Evolutionary conservation across 1,139 yeast species (phyloP), one percentile per base, ranked within the genome.

Genomic region (Suhomyces kunorum): DNA sequence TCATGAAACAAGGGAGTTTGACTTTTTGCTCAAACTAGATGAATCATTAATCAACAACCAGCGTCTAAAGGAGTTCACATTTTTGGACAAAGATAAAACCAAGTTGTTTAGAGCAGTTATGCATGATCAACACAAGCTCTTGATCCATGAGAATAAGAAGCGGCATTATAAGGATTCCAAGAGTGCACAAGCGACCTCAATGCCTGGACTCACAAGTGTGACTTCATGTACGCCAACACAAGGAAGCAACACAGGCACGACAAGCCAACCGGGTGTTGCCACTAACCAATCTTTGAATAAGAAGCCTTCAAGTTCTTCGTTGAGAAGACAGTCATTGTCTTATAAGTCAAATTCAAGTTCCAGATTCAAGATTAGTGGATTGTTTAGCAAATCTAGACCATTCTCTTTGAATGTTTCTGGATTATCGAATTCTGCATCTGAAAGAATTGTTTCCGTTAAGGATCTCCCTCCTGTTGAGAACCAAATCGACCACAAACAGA

Each of bases 381-480:
- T 73, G 34, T 62, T 71, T 59, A 58, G 60, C 36, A 71, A 71
- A 40, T 48, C 71, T 6, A 58, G 74, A 30, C 68, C 73, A 19
- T 69, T 68, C 46, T 59, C 66, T 7, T 48, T 60, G 19, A 58
- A 53, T 44, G 63, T 53, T 7, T 56, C 63, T 8, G 56, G 57
- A 5, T 51, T 53, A 12, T 36, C 52, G 5, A 49, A 47, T 30
- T 41, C 47, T 12, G 66, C 80, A 3, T 36, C 41, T 3, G 89
- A 83, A 38, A 73, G 78, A 42, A 60, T 77, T 2, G 71, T 82
- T 4, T 58, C 71, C 15, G 71, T 78, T 1, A 59, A 59, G 36
- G 87, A 83, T 34, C 66, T 89, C 33, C 95, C 96, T 1, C 74
- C 68, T 36, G 64, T 80, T 8, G 68, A 64, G 2, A 45, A 56